Percentiles rank a stretch among this genome's conserved stretches.
Conservation (phyloP, 2,329 filamentous ascomycete species). For the Anthostomella pinea region DNA sequence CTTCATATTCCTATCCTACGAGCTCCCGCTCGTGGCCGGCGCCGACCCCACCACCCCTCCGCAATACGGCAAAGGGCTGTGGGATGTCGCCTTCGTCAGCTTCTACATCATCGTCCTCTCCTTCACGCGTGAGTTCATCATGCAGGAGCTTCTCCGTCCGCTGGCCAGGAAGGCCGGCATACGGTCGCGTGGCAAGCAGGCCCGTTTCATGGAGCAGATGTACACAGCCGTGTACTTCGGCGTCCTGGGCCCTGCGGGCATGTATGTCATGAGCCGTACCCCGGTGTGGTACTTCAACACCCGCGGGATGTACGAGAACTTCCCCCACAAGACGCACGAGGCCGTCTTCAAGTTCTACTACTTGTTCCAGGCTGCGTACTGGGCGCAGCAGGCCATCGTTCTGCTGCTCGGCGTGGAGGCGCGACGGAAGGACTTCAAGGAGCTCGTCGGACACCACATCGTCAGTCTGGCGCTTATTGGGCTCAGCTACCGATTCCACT, state of each 20-base stretch:
- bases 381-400: slow-evolving; percentile 91
- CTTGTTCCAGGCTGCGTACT: slow-evolving; percentile 89
- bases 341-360: slow-evolving; percentile 92
- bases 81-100: slow-evolving; percentile 80
- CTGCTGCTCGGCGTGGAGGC: slow-evolving; percentile 85
- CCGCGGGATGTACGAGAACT: slow-evolving; percentile 81
- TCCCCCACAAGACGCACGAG: slow-evolving; percentile 79
- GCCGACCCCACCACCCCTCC: slow-evolving; percentile 41
- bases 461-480: slow-evolving; percentile 82
- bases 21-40: slow-evolving; percentile 52
- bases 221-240: slow-evolving; percentile 92
- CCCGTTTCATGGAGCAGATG: slow-evolving; percentile 92
- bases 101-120: slow-evolving; percentile 90
- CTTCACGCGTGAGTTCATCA: slow-evolving; percentile 93
- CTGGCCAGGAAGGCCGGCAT: slow-evolving; percentile 70
- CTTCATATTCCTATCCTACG: slow-evolving; percentile 90
- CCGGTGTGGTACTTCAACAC: slow-evolving; percentile 97
- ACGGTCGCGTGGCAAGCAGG: slow-evolving; percentile 71
- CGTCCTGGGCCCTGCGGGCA: slow-evolving; percentile 74
- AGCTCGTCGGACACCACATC: slow-evolving; percentile 87
- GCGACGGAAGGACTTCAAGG: slow-evolving; percentile 91
- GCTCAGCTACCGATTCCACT: slow-evolving; percentile 92
- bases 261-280: slow-evolving; percentile 90
- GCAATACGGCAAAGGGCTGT: slow-evolving; percentile 86
- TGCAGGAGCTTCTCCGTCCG: slow-evolving; percentile 83